Evolutionary conservation across 2,329 filamentous ascomycete species (phyloP), one percentile per base, ranked within the genome.

Genomic region (Botrytis aclada): DNA sequence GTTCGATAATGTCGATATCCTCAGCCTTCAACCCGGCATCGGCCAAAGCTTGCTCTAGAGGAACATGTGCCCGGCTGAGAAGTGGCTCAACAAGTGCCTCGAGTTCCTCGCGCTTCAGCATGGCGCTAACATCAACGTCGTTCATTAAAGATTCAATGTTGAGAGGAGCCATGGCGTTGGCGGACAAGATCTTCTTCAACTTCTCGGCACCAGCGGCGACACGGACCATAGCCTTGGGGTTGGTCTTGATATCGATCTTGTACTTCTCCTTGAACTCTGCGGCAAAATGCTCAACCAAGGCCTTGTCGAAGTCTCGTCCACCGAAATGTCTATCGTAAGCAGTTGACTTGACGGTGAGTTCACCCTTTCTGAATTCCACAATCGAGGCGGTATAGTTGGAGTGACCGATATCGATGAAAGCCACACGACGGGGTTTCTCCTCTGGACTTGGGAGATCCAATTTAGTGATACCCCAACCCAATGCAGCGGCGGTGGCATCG

Each of bases 81-180:
- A 98, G 87, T 62, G 95, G 94, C 85, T 93, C 89, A 76, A 98
- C 89, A 82, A 99, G 90, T 76, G 92, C 90, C 86, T 99, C 96
- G 73, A 99, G 90, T 82, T 98, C 95, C 81, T 97, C 93, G 76
- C 96, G 92, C 83, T 95, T 98, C 81, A 99, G 88, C 88, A 97
- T 92, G 74, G 92, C 87, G 71, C 89, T 89, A 54, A 97, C 96
- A 82, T 99, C 96, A 75, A 97, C 86, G 82, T 99, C 96, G 84
- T 98, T 97, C 95, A 99, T 98, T 78, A 99, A 87, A 51, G 95
- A 98, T 86, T 99, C 96, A 80, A 99, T 97, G 87, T 95, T 98
- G 83, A 99, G 84, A 67, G 95, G 94, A 29, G 95, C 94, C 81
- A 92, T 89, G 78, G 95, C 92, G 86, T 98, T 98, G 82, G 96